Base-by-base conservation (phyloP, 805 yeast genomes). In the Yamadazyma akitaensis region DNA sequence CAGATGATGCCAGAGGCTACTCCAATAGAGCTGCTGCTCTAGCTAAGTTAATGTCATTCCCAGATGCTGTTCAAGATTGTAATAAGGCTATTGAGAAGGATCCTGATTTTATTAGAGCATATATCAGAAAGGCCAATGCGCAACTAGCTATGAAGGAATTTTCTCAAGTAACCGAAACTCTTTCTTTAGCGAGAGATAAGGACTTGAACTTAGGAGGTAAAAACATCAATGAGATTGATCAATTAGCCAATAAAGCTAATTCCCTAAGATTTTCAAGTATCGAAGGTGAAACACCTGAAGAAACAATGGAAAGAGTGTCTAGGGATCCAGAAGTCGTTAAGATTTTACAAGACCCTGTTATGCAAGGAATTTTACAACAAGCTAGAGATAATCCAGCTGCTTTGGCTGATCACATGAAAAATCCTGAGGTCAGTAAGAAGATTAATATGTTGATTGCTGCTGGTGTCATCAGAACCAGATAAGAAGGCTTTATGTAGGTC, bases 21-120 rank as follows among this genome's bases (percentile, higher is more conserved):
- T 90, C 96, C 31, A 94, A 94, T 75, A 86, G 99, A 71, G 99
- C 99, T 44, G 99, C 99, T 34, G 96, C 96, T 1, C 79, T 86
- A 63, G 84, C 96, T 40, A 94, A 94, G 70, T 80, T 94, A 56
- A 81, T 92, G 87, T 88, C 97, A 11, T 94, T 92, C 86, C 97
- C 97, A 16, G 98, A 92, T 56, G 97, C 96, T 14, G 84, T 94
- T 48, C 78, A 79, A 58, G 99, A 94, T 70, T 90, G 97, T 75
- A 88, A 92, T 61, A 65, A 71, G 48, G 99, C 99, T 32, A 88
- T 94, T 58, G 81, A 79, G 63, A 81, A 82, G 56, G 98, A 94
- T 67, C 96, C 97, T 39, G 68, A 73, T 17, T 94, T 94, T 68
- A 76, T 92, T 61, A 87, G 96, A 73, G 99, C 98, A 2, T 94